These are phyloP conservation scores for Fagopyrum homotropicum DNA, from an alignment of 148 eudicot genomes.

Conservation along the genomic window DNA sequence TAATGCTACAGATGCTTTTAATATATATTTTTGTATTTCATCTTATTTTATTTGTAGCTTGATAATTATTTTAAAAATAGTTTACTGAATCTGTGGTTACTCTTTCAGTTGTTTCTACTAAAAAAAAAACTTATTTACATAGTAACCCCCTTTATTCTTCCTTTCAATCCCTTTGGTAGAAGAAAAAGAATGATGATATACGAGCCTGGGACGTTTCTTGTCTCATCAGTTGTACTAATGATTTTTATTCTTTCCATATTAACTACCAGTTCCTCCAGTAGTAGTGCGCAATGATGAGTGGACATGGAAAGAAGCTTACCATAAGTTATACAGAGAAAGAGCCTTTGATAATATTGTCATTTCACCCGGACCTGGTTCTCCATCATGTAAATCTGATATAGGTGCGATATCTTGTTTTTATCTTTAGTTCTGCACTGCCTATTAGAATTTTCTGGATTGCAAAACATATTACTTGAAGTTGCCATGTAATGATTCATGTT, in stretches of 20 bases:
- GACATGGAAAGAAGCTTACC: constrained; percentile 80
- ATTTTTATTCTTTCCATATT: not conserved
- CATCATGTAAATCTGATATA: constrained; percentile 66
- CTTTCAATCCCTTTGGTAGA: not conserved
- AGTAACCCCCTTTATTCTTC: not conserved
- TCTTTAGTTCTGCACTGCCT: not conserved
- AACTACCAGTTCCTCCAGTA: constrained; percentile 72
- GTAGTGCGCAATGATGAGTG: constrained; percentile 89
- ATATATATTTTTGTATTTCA: too few species aligned
- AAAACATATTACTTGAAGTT: not conserved
- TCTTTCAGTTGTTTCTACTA: not conserved
- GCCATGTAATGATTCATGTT: not conserved
- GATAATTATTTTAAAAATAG: not conserved
- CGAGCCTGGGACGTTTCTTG: not conserved
- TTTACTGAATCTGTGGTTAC: not conserved
- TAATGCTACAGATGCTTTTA: too few species aligned
- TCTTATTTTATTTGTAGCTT: not conserved
- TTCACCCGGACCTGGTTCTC: constrained; percentile 99
- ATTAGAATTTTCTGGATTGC: not conserved
- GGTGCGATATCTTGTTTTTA: constrained; percentile 37
- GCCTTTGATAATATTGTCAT: constrained; percentile 94
- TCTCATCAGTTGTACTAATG: not conserved
- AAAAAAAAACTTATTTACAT: not conserved
- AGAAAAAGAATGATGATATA: not conserved
- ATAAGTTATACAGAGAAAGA: constrained; percentile 66